phyloP scores from a whole-genome alignment of 1,284 basidiomycete species.

The Lentinula novae-zelandiae region DNA sequence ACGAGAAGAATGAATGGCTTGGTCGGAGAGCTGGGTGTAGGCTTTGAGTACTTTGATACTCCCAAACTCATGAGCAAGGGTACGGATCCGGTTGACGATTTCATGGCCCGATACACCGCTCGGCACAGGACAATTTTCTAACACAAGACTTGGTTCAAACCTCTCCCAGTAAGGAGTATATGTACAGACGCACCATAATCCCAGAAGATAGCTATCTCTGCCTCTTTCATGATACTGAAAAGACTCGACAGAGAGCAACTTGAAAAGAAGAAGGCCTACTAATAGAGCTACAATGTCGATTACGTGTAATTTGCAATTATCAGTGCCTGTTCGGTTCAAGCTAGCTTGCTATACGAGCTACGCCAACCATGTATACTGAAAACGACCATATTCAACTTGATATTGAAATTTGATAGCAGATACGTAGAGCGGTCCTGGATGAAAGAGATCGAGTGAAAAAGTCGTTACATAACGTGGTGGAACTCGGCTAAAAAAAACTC shows the following conservation, averaged over 20 bases:
- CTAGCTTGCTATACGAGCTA: no score
- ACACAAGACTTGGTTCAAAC: not conserved
- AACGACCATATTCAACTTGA: no score
- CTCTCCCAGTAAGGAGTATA: not conserved
- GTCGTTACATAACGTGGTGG: no score
- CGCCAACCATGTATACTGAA: no score
- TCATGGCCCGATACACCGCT: constrained; percentile 40
- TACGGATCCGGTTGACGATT: constrained; percentile 39
- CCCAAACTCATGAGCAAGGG: constrained; percentile 40
- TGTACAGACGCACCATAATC: constrained; percentile 47
- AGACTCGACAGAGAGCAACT: not conserved
- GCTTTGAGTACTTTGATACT: constrained; percentile 46
- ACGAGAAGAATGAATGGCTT: constrained; percentile 11
- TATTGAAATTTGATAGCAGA: no score
- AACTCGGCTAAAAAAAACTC: no score
- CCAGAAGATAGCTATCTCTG: constrained; percentile 56
- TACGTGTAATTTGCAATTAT: not conserved
- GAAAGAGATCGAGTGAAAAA: no score
- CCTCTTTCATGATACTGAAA: not conserved
- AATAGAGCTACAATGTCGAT: not conserved
- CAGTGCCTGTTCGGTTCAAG: no score
- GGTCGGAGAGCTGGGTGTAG: constrained; percentile 42
- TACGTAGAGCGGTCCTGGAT: no score
- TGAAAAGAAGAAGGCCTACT: not conserved
- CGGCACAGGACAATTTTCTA: constrained; percentile 56